These are phyloP conservation scores for Plasmodium cynomolgi DNA, from an alignment of 169 alveolate species.

Conservation along the genomic window DNA sequence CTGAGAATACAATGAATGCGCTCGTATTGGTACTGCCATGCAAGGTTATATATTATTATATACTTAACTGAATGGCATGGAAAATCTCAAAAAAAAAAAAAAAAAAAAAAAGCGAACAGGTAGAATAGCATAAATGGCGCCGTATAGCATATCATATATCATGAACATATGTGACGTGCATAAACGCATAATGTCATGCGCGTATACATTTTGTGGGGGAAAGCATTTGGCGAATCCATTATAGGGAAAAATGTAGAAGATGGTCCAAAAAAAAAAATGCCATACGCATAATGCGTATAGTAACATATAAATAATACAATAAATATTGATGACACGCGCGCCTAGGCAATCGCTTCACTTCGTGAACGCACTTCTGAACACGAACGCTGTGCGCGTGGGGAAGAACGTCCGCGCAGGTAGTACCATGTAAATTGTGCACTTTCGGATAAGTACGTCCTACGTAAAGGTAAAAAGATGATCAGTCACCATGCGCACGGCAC, in stretches of 20 bases:
- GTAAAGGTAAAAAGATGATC: background rate
- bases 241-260: conserved; percentile 5
- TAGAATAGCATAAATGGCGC: background rate
- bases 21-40: background rate
- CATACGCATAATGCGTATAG: background rate
- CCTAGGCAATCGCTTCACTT: background rate
- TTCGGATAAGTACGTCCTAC: background rate
- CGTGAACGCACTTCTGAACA: background rate
- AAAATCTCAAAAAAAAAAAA: conserved; percentile 4
- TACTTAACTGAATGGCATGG: background rate
- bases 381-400: background rate
- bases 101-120: background rate
- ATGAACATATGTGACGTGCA: background rate
- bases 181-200: background rate
- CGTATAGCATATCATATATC: background rate
- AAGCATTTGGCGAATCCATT: background rate
- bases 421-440: background rate
- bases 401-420: background rate
- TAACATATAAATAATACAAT: background rate
- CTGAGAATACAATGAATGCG: background rate
- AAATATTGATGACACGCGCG: background rate
- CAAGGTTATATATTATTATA: background rate
- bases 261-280: background rate
- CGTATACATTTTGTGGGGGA: background rate
- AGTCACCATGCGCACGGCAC: background rate